phyloP scores from a whole-genome alignment of 2,329 filamentous ascomycete species.

The Cytospora schulzeri region DNA sequence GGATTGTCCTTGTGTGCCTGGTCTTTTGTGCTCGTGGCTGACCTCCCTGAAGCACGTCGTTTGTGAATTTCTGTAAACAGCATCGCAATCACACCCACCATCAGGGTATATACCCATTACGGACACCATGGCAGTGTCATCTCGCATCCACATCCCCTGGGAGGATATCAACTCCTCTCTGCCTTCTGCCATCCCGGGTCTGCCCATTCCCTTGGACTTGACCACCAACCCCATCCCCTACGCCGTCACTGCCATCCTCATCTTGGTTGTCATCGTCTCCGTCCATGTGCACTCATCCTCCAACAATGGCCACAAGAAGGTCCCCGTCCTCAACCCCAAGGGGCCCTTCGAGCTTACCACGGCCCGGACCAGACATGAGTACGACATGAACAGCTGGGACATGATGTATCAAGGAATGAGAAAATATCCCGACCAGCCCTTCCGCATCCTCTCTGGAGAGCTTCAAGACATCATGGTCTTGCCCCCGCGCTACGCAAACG shows the following conservation, averaged over 20 bases:
- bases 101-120: not conserved
- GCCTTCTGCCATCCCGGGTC: not conserved
- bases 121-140: constrained; percentile 1
- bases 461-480: not conserved
- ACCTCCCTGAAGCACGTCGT: not conserved
- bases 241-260: not conserved
- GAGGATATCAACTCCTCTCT: not conserved
- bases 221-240: not conserved
- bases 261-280: not conserved
- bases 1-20: not conserved
- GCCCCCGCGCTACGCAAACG: constrained; percentile 1
- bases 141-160: constrained; percentile 7
- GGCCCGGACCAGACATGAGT: not conserved
- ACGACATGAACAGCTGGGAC: constrained; percentile 15
- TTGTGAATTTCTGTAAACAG: not conserved
- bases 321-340: constrained; percentile 10
- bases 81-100: not conserved
- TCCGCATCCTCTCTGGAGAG: not conserved
- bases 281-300: not conserved
- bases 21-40: not conserved
- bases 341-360: constrained; percentile 4
- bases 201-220: not conserved
- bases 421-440: constrained; percentile 1
- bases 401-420: not conserved
- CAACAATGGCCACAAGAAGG: not conserved